phyloP scores from a whole-genome alignment of 768 basidiomycete species.

The Zangia roseola region DNA sequence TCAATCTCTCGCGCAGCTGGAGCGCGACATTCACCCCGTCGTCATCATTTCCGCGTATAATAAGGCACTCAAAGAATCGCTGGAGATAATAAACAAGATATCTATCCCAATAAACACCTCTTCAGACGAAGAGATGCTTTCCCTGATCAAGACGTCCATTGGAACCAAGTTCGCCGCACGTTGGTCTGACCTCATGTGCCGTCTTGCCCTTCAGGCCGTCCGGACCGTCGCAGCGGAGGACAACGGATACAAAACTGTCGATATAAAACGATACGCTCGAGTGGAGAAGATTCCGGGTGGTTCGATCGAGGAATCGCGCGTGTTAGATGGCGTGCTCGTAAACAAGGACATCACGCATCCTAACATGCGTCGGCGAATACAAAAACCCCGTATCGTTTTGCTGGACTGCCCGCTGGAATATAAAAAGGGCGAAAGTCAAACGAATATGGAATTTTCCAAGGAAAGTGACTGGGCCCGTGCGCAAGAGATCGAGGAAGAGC shows the following conservation, averaged over 20 bases:
- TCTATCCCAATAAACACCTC: constrained; percentile 86
- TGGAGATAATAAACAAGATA: constrained; percentile 84
- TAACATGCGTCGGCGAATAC: constrained; percentile 90
- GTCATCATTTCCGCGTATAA: constrained; percentile 99
- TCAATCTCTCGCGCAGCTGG: constrained; percentile 87
- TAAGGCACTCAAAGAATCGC: constrained; percentile 89
- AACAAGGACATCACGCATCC: constrained; percentile 99
- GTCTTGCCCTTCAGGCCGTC: constrained; percentile 88
- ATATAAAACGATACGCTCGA: constrained; percentile 96
- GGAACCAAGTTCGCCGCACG: constrained; percentile 97
- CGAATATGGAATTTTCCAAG: constrained; percentile 96
- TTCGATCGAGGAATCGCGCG: constrained; percentile 90
- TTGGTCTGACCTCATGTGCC: constrained; percentile 98
- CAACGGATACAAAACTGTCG: constrained; percentile 80
- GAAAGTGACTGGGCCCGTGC: constrained; percentile 92
- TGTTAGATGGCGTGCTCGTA: constrained; percentile 89
- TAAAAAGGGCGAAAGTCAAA: constrained; percentile 98
- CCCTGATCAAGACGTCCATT: constrained; percentile 96
- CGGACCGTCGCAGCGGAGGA: constrained; percentile 82
- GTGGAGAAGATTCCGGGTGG: constrained; percentile 98
- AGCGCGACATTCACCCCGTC: constrained; percentile 97
- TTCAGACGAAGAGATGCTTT: constrained; percentile 89
- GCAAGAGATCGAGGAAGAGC: constrained; percentile 95
- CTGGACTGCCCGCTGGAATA: constrained; percentile 97
- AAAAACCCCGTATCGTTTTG: constrained; percentile 83